Evolutionary conservation across 148 eudicot genomes (phyloP).

Genomic region (Silene uniflora): DNA sequence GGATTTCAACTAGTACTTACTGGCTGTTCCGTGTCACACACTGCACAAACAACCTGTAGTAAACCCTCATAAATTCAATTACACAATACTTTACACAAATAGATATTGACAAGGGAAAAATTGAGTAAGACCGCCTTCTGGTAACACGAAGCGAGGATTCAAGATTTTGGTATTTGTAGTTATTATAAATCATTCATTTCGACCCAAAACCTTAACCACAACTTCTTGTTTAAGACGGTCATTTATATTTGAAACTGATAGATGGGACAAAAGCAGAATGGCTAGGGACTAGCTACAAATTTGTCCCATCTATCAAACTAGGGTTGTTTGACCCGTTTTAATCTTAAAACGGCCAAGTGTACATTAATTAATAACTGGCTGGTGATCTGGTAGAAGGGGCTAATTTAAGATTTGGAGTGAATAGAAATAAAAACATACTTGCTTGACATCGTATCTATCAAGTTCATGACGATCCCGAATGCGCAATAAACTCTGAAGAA

Average conservation of each 20-base stretch:
- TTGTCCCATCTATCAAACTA: no score
- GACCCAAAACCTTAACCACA: neutral
- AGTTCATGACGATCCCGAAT: constrained; percentile 79
- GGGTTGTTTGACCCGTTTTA: no score
- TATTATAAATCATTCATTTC: neutral
- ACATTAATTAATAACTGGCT: no score
- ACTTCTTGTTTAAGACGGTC: no score
- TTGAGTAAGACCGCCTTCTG: neutral
- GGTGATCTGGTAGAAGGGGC: neutral
- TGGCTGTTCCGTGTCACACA: constrained; percentile 97
- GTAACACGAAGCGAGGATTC: neutral
- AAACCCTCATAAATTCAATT: constrained; percentile 13
- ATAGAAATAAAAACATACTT: constrained; percentile 45
- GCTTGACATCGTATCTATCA: constrained; percentile 57
- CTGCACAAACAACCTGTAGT: constrained; percentile 77
- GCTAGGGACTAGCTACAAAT: no score
- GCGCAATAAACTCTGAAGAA: constrained; percentile 50
- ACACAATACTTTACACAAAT: no score
- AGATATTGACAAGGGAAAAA: neutral
- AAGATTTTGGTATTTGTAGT: neutral
- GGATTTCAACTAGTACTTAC: constrained; percentile 34
- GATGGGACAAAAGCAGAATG: no score
- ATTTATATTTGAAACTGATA: no score
- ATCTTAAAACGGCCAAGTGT: no score
- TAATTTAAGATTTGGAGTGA: neutral